These are phyloP conservation scores for Xerocomus nothofagi DNA, from an alignment of 1,284 basidiomycete species.

Conservation along the genomic window DNA sequence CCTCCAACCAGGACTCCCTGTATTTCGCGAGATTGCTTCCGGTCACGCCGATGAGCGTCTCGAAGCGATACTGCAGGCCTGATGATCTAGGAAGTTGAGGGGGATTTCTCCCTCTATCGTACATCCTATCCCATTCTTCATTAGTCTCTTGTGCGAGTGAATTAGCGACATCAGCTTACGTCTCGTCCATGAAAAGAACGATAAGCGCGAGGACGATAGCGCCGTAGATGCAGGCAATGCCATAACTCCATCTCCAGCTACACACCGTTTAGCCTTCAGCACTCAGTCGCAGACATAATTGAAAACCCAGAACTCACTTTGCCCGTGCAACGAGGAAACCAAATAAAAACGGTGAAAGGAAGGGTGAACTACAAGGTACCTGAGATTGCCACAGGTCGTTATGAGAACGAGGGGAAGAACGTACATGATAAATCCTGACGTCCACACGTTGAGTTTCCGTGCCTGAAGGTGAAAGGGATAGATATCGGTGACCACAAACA, in stretches of 20 bases:
- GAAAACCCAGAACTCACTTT: conserved; percentile 34
- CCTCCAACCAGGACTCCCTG: conserved; percentile 53
- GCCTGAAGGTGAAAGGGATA: conserved; percentile 78
- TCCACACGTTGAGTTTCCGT: conserved; percentile 73
- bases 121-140: conserved; percentile 50
- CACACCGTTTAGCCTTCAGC: not conserved
- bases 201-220: conserved; percentile 58
- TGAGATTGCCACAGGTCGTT: not conserved
- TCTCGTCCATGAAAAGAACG: conserved; percentile 60
- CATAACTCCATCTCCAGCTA: conserved; percentile 74
- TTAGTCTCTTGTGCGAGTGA: conserved; percentile 5
- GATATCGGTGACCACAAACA: conserved; percentile 66
- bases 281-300: not conserved
- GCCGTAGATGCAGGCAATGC: conserved; percentile 62
- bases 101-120: conserved; percentile 61
- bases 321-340: conserved; percentile 67
- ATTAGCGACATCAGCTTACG: conserved; percentile 40
- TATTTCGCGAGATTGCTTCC: conserved; percentile 62
- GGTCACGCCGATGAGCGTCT: conserved; percentile 66
- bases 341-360: conserved; percentile 67
- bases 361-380: conserved; percentile 42
- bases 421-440: conserved; percentile 65
- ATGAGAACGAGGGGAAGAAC: conserved; percentile 31
- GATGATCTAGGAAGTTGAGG: conserved; percentile 45
- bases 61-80: conserved; percentile 54